Evolutionary conservation across 768 basidiomycete species (phyloP), one percentile per base, ranked within the genome.

Genomic region (Cystofilobasidium macerans): DNA sequence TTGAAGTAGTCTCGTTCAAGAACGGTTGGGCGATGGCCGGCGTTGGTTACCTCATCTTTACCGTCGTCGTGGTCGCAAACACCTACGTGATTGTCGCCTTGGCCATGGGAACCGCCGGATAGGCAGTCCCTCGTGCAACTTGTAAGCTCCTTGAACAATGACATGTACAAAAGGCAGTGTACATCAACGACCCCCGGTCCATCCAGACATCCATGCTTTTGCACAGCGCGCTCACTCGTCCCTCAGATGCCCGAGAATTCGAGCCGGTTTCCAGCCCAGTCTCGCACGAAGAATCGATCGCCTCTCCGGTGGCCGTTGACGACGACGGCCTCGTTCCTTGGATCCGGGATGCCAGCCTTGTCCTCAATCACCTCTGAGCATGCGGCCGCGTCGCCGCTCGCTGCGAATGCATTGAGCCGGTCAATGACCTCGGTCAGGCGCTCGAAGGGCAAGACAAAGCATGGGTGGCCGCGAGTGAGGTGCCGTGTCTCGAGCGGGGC

Each of bases 11-110:
- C 73, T 69, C 59, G 11, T 73, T 71, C 51, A 69, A 45, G 32
- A 69, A 68, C n/a, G 69, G 74, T 16, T 69, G 64, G 57, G 71
- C 64, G 79, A 73, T 80, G 42, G 83, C 78, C 20, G 67, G 69
- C 6, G 38, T 86, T 20, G 87, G 84, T 4, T 81, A 77, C 68
- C 20, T 76, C 22, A 82, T 90, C 35, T 89, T 85, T 80, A 70
- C 84, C 14, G 69, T 89, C 7, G 78, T 91, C 28, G 73, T 85
- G 11, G 76, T 81, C 11, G 89, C 89, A 32, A 90, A 93, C 71
- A 24, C 48, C 35, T 92, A 91, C 73, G 88, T 86, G 6, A 79
- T 93, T 65, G 80, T 84, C 14, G 80, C 80, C 43, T 76, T 90
- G 48, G 81, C 75, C 6, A 69, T 80, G 71, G 81, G 82, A 12